A percentile compares a stretch with the other conserved stretches of the same genome.
Conservation (phyloP, 164 flowering plant species). For the Buxus sempervirens region DNA sequence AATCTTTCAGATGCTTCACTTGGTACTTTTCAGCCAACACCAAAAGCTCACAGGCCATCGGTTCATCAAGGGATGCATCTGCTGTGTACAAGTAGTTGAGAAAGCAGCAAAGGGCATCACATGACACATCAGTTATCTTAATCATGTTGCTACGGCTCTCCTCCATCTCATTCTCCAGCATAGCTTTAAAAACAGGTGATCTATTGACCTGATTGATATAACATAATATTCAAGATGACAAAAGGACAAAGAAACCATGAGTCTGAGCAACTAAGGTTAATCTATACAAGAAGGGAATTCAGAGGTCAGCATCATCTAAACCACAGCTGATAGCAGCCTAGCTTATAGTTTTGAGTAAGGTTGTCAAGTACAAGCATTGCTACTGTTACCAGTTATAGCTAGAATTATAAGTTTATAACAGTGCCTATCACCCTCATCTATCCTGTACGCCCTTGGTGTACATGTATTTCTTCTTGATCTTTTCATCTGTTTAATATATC, state of each 20-base stretch:
- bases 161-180: constrained; percentile 90
- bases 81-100: constrained; percentile 79
- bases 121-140: constrained; percentile 66
- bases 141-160: constrained; percentile 82
- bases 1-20: constrained; percentile 74
- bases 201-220: constrained; percentile 56
- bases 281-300: no score
- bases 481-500: no score
- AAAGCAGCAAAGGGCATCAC: constrained; percentile 67
- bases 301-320: background rate
- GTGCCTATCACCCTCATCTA: no score
- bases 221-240: background rate
- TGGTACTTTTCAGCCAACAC: constrained; percentile 82
- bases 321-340: no score
- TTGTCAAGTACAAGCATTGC: no score
- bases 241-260: background rate
- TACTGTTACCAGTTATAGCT: no score
- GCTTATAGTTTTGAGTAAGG: no score
- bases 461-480: no score
- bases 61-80: constrained; percentile 72
- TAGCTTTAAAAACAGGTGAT: constrained; percentile 88
- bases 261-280: no score
- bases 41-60: constrained; percentile 67
- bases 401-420: no score
- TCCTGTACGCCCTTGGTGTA: no score